Percentiles rank a stretch among this genome's conserved stretches.
phyloP scores from a whole-genome alignment of 352 stramenopile species.

The Phytophthora lateralis region DNA sequence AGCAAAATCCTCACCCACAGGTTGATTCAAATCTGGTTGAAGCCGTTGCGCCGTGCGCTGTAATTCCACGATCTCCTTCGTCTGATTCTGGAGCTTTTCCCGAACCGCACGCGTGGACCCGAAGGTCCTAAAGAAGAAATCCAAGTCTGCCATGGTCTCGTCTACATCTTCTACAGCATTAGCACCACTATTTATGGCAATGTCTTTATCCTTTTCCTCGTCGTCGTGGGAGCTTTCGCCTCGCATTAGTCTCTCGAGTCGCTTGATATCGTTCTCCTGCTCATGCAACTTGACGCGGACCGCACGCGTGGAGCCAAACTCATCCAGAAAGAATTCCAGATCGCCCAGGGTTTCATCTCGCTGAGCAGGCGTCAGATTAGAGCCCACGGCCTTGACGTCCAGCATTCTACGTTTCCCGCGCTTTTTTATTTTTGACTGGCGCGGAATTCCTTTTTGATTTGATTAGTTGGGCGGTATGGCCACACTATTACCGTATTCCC shows the following conservation, averaged over 20 bases:
- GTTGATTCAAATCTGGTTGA: not conserved
- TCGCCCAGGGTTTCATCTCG: constrained; percentile 9
- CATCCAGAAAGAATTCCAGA: constrained; percentile 18
- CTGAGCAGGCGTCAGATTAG: constrained; percentile 7
- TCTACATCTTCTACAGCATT: constrained; percentile 4
- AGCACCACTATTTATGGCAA: not conserved
- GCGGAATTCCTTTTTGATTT: constrained; percentile 2
- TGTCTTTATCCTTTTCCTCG: not conserved
- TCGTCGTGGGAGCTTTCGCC: not conserved
- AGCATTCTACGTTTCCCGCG: constrained; percentile 2
- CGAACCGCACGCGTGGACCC: constrained; percentile 1
- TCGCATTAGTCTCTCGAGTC: not conserved
- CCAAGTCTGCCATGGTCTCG: constrained; percentile 17
- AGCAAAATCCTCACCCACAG: not conserved
- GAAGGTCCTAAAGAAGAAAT: constrained; percentile 8
- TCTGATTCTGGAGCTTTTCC: not conserved
- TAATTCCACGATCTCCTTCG: not conserved
- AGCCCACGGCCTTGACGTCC: constrained; percentile 5
- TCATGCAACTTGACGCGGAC: constrained; percentile 16
- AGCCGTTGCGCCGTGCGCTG: not conserved
- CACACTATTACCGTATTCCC: no score
- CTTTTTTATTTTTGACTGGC: not conserved
- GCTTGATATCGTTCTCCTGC: constrained; percentile 14
- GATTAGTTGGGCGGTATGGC: no score
- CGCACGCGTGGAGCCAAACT: constrained; percentile 19